These are phyloP conservation scores for Solioccasus polychromus DNA, from an alignment of 768 basidiomycete genomes.

Conservation along the genomic window DNA sequence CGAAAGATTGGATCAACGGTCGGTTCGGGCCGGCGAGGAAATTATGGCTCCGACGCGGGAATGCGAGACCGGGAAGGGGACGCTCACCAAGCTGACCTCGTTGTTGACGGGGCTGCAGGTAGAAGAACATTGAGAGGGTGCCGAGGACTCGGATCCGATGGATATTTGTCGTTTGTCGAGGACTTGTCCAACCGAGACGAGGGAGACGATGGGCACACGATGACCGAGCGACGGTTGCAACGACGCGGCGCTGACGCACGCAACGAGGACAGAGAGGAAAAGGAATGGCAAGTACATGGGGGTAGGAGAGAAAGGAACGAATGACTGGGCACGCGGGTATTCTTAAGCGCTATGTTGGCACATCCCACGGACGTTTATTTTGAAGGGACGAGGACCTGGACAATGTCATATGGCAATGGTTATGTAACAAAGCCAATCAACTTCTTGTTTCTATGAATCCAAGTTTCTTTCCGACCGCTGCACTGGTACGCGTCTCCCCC, in stretches of 20 bases:
- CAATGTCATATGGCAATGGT: neutral
- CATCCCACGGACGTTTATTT: no score
- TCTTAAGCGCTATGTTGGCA: no score
- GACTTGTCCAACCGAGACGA: neutral
- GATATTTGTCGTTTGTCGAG: slow-evolving; percentile 18
- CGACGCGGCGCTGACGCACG: slow-evolving; percentile 1
- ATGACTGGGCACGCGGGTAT: no score
- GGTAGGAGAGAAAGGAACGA: neutral
- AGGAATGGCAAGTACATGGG: slow-evolving; percentile 15
- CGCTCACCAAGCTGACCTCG: slow-evolving; percentile 24
- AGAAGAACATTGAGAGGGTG: slow-evolving; percentile 25
- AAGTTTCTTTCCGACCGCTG: slow-evolving; percentile 42
- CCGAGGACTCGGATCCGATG: slow-evolving; percentile 5
- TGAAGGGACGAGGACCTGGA: no score
- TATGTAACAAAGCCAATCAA: slow-evolving; percentile 21
- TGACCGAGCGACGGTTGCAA: slow-evolving; percentile 1
- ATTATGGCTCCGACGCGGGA: slow-evolving; percentile 8
- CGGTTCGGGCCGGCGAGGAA: neutral
- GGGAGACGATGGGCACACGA: neutral
- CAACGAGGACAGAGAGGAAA: slow-evolving; percentile 4
- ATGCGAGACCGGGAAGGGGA: neutral
- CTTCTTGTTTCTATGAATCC: no score
- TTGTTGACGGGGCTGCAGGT: slow-evolving; percentile 21
- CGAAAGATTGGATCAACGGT: neutral
- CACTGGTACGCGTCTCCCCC: slow-evolving; percentile 25